Base-by-base conservation (phyloP, 768 basidiomycete species). In the Rhodotorula taiwanensis region DNA sequence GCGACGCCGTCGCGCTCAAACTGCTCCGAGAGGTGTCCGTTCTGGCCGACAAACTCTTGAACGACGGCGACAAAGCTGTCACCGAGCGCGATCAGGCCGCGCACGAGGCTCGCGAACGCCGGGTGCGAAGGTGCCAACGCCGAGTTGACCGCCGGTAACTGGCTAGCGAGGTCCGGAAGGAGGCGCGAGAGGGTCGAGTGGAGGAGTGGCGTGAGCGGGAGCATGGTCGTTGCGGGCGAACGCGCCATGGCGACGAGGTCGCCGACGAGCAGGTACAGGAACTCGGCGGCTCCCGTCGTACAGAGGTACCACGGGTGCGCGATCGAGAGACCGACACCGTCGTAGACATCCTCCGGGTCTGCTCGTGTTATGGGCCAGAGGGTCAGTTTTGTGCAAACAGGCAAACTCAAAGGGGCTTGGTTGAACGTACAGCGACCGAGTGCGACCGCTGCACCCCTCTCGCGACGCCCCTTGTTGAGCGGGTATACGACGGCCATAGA, bases 271-370 rank as follows among this genome's bases (percentile, higher is more conserved):
- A 62, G 51, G 66, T 64, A 72, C 25, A 68, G 60, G 59, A 59
- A 66, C 44, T 72, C 71, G 31, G 71, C 64, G 11, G 65, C 66
- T 10, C 62, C 67, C n/a, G 53, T 13, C 15, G 64, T 70, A 34
- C 59, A 62, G 18, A 72, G 51, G 64, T 68, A 70, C 71, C 71
- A 72, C 15, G 71, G 71, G 55, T 67, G 58, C 4, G 66, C 71
- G 33, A 36, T 51, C 18, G 56, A 34, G 33, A 66, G 31, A 25
- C 71, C 71, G 42, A 69, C 67, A 15, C 71, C 71, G 47, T 72
- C 71, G 60, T 72, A 72, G 18, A 57, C 60, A 60, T 72, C 71
- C 52, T 69, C 71, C 30, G 39, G 52, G 28, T 30, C 44, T 23
- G 23, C n/a, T n/a, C n/a, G n/a, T n/a, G n/a, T n/a, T n/a, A n/a